Conservation (phyloP, 495 filamentous ascomycete genomes). For the Neurospora tetrasperma region DNA sequence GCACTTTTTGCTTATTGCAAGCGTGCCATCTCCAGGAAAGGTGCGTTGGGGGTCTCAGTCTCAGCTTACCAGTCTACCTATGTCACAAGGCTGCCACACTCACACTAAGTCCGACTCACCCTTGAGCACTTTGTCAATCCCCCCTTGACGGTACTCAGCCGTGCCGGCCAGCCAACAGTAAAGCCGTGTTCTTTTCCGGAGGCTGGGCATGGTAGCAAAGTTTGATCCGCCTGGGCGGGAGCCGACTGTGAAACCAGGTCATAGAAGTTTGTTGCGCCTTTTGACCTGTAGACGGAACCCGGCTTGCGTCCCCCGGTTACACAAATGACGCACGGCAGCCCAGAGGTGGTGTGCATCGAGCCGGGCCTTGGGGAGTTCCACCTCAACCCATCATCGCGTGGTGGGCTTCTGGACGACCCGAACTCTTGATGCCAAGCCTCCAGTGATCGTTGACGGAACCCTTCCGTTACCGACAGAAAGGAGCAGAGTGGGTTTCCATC, state of each 20-base stretch:
- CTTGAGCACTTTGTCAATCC: neutral
- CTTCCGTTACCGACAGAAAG: conserved; percentile 1
- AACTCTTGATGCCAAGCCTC: neutral
- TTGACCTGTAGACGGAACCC: neutral
- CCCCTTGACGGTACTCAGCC: neutral
- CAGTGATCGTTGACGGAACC: neutral
- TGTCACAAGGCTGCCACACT: neutral
- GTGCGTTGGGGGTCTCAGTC: neutral
- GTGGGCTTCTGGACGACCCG: neutral
- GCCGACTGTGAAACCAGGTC: neutral
- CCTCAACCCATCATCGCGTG: neutral
- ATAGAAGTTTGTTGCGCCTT: neutral
- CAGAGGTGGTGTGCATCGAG: neutral
- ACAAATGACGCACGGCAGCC: neutral
- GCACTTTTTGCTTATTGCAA: neutral
- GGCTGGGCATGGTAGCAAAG: neutral
- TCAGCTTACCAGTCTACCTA: neutral
- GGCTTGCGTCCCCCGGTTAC: neutral
- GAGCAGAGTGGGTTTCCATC: neutral
- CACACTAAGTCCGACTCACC: neutral
- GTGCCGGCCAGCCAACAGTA: neutral
- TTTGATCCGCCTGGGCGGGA: neutral
- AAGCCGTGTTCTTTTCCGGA: neutral
- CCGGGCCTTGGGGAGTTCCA: neutral
- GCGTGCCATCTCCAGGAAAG: neutral